Evolutionary conservation across 2,329 filamentous ascomycete species (phyloP), one percentile per base, ranked within the genome.

Genomic region (Diaporthe citrichinensis): DNA sequence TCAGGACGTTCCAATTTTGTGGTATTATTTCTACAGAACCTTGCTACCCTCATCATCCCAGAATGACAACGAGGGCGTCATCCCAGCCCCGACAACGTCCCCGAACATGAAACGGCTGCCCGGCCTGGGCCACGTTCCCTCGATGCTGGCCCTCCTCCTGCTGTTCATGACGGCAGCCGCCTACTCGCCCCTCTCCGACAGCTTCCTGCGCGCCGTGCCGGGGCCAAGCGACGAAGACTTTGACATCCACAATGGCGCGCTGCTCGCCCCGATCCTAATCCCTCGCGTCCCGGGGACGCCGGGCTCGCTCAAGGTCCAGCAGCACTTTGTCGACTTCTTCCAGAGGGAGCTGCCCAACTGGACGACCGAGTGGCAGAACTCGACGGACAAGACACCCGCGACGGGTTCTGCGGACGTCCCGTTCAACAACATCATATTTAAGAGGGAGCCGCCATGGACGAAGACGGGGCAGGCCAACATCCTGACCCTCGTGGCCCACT

Each of bases 401-500:
- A 94, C 94, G 0, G 92, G 92, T 8, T 88, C 92, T 75, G 88
- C 88, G 73, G 88, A 94, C 9, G 87, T 98, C 0, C 95, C 95
- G 0, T 98, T 99, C 83, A 87, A 91, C 72, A 99, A 98, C 82
- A 88, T 98, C 74, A 94, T 98, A 76, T 92, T 96, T 74, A 93
- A 92, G 49, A 91, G 96, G 72, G 96, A 98, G 84, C 97, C 97
- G 69, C 97, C 97, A 1, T 97, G 95, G 91, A 87, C 92, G 0
- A 85, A 88, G 8, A 84, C 86, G 0, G 96, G 96, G 1, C 93
- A 98, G 79, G 92, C 97, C 3, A 92, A 93, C 57, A 88, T 95
- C 67, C 86, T 98, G 81, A 96, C 95, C 20, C 88, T 99, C 73
- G 97, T 96, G 9, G 97, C 97, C 55, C 97, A 99, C 83, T 98